Evolutionary conservation across 2,329 filamentous ascomycete genomes (phyloP).

Genomic region (Hortaea sp.): DNA sequence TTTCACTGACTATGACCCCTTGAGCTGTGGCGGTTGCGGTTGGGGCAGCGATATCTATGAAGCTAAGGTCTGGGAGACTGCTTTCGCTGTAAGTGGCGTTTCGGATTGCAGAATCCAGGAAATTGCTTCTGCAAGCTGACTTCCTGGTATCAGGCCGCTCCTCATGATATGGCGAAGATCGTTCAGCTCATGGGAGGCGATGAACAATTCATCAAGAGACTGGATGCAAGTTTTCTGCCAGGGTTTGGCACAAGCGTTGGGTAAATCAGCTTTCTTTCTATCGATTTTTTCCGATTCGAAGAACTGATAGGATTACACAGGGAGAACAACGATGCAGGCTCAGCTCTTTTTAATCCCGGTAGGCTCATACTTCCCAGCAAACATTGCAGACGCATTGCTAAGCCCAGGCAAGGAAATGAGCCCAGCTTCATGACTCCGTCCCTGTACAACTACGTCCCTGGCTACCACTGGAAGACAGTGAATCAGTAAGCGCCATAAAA

Average conservation of each 20-base stretch:
- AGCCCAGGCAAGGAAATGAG: conserved; percentile 37
- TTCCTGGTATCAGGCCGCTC: conserved; percentile 26
- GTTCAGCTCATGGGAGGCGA: conserved; percentile 46
- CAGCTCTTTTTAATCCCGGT: conserved; percentile 55
- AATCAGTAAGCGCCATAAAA: conserved; percentile 23
- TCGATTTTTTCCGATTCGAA: too few relatives aligned
- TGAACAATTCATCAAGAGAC: conserved; percentile 43
- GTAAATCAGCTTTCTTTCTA: conserved; percentile 20
- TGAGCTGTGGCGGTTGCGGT: conserved; percentile 54
- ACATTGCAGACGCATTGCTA: too few relatives aligned
- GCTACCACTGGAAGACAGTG: conserved; percentile 47
- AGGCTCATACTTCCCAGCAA: not conserved
- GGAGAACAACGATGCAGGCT: conserved; percentile 17
- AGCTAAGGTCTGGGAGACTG: conserved; percentile 16
- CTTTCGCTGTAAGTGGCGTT: not conserved
- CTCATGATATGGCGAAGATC: conserved; percentile 52
- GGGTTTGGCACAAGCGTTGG: conserved; percentile 20
- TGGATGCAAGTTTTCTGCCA: conserved; percentile 46
- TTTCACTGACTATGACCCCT: conserved; percentile 32
- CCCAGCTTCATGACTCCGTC: conserved; percentile 58
- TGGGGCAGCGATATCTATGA: conserved; percentile 35
- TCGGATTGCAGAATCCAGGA: too few relatives aligned
- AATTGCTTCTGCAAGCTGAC: too few relatives aligned
- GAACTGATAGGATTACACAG: not conserved
- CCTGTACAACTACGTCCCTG: conserved; percentile 55